Conservation (phyloP, 306 rosid genomes). For the Cucumis hystrix region DNA sequence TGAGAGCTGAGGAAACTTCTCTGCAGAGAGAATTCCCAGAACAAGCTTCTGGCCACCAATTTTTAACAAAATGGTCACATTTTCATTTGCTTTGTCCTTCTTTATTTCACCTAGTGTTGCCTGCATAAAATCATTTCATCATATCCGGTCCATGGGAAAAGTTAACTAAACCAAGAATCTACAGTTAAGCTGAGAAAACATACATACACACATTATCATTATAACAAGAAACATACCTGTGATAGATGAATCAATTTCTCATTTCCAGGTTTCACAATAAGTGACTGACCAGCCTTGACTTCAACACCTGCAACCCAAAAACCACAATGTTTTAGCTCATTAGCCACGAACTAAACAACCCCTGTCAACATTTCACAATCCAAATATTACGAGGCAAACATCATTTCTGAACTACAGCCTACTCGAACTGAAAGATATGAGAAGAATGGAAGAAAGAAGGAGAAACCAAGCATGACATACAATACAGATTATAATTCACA, state of each 20-base stretch:
- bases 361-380: no score
- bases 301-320: conserved; percentile 43
- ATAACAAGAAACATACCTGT: conserved; percentile 30
- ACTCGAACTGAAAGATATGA: no score
- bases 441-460: no score
- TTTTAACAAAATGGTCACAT: conserved; percentile 31
- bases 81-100: conserved; percentile 40
- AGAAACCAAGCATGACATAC: no score
- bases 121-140: conserved; percentile 16
- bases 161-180: neutral
- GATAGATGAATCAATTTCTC: conserved; percentile 51
- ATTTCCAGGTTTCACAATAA: conserved; percentile 23
- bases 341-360: no score
- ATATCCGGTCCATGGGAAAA: neutral
- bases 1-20: conserved; percentile 49
- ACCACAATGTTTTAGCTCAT: neutral
- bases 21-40: conserved; percentile 47
- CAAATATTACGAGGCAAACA: no score
- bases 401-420: no score
- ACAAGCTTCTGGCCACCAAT: conserved; percentile 50
- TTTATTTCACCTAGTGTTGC: conserved; percentile 66
- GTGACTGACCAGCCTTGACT: conserved; percentile 63
- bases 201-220: neutral
- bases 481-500: no score
- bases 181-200: neutral